Conservation (phyloP, 305 asterid species). For the Rubia tinctorum region DNA sequence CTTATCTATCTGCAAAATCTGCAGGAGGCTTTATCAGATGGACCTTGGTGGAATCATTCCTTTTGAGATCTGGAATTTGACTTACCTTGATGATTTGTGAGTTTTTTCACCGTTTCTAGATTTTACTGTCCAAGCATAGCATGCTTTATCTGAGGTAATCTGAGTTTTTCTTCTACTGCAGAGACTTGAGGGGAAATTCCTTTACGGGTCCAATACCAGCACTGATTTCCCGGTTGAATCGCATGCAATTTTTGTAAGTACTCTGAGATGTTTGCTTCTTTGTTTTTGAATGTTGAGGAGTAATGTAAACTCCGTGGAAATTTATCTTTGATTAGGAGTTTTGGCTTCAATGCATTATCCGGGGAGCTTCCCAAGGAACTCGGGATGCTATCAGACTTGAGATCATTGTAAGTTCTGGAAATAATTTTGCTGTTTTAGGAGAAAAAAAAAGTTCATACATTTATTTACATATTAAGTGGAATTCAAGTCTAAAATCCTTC, state of each 20-base stretch:
- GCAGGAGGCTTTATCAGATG: conserved; percentile 59
- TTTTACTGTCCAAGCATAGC: not conserved
- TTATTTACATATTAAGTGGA: not conserved
- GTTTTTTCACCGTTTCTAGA: conserved; percentile 2
- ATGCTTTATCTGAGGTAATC: not conserved
- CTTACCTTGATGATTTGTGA: conserved; percentile 61
- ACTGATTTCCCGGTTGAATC: conserved; percentile 47
- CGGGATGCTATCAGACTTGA: conserved; percentile 68
- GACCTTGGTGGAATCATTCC: conserved; percentile 53
- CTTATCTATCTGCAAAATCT: conserved; percentile 1
- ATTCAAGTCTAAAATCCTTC: not conserved
- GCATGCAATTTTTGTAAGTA: conserved; percentile 67
- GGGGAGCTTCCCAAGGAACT: conserved; percentile 70
- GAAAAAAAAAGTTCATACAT: not conserved
- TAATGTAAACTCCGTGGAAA: not conserved
- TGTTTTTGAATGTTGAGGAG: not conserved
- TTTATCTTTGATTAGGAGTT: conserved; percentile 32
- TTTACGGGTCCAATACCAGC: conserved; percentile 70
- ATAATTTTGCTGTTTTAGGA: conserved; percentile 1
- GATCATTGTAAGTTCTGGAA: conserved; percentile 49
- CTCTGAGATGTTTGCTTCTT: not conserved
- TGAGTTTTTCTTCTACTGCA: conserved; percentile 20
- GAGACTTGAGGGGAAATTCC: conserved; percentile 54
- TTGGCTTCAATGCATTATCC: conserved; percentile 77
- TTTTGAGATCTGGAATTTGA: conserved; percentile 76